phyloP scores from a whole-genome alignment of 441 rosid species.

The Croton setiger region DNA sequence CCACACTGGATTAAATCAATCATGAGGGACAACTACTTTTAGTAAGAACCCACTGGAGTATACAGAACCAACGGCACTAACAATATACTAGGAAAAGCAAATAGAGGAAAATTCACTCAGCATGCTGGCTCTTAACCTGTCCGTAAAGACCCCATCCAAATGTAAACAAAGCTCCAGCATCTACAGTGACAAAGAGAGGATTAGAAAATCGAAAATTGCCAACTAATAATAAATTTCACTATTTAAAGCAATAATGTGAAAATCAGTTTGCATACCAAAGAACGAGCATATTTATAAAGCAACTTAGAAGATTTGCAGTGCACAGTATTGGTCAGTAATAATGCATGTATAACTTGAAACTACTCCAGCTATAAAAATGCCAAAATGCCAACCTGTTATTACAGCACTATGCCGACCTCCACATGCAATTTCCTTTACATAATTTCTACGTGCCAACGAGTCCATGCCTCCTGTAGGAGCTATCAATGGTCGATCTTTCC shows the following conservation, averaged over 20 bases:
- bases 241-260: background rate
- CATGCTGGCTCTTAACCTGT: conserved; percentile 51
- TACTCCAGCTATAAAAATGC: background rate
- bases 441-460: conserved; percentile 63
- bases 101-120: background rate
- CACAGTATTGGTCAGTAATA: background rate
- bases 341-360: background rate
- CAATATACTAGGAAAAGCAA: background rate
- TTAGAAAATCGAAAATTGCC: background rate
- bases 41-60: no score
- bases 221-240: background rate
- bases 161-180: conserved; percentile 80
- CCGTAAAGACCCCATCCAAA: conserved; percentile 98
- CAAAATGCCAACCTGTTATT: conserved; percentile 51
- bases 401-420: conserved; percentile 94
- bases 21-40: background rate
- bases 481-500: conserved; percentile 41
- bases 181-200: conserved; percentile 35
- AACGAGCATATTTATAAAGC: background rate
- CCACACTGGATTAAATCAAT: conserved; percentile 53
- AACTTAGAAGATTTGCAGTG: background rate
- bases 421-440: conserved; percentile 72
- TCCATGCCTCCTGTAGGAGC: conserved; percentile 41
- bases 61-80: background rate
- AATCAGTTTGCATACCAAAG: background rate